phyloP scores from a whole-genome alignment of 2,329 filamentous ascomycete genomes.

The Botrytis pseudocinerea region DNA sequence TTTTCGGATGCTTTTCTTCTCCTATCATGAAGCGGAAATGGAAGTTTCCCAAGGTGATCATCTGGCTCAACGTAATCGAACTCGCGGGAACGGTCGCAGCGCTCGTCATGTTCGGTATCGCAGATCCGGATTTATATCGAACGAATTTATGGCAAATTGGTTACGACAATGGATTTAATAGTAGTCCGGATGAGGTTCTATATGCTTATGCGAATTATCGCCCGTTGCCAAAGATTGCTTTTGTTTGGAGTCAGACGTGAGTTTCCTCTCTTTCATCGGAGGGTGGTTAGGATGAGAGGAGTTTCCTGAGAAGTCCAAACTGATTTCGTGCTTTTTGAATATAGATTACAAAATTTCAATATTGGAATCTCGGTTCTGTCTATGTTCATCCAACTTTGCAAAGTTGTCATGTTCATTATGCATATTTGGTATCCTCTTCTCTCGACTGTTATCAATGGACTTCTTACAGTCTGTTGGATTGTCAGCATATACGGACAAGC shows the following conservation, averaged over 20 bases:
- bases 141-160: conserved; percentile 73
- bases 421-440: conserved; percentile 69
- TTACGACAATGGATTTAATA: conserved; percentile 70
- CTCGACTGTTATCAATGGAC: conserved; percentile 57
- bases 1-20: conserved; percentile 14
- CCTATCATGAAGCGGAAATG: conserved; percentile 42
- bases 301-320: neutral
- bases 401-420: conserved; percentile 69
- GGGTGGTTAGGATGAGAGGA: neutral
- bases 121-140: conserved; percentile 71
- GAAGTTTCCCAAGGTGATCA: conserved; percentile 49
- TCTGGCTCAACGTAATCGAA: conserved; percentile 63
- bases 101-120: conserved; percentile 71
- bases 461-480: conserved; percentile 62
- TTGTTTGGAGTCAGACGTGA: conserved; percentile 74
- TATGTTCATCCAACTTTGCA: conserved; percentile 73
- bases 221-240: conserved; percentile 60
- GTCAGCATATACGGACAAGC: conserved; percentile 70
- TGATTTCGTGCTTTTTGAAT: conserved; percentile 17
- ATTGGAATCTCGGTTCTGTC: conserved; percentile 74
- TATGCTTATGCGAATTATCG: conserved; percentile 74
- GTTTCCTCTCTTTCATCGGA: conserved; percentile 41
- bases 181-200: conserved; percentile 65
- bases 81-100: conserved; percentile 63
- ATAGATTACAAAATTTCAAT: conserved; percentile 72